These are phyloP conservation scores for Quercus agrifolia DNA, from an alignment of 306 rosid genomes.

Conservation along the genomic window DNA sequence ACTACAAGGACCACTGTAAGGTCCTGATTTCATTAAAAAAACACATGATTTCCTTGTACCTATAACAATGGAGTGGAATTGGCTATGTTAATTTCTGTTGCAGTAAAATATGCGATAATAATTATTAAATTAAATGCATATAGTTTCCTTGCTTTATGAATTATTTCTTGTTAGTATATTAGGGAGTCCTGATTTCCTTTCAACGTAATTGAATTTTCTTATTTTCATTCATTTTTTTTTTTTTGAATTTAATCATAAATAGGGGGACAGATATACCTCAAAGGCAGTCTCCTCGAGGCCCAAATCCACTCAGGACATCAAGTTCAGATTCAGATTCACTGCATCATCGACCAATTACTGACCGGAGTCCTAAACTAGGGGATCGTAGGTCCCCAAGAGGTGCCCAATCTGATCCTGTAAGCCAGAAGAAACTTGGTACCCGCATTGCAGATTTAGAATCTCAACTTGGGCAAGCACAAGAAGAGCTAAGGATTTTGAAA, in stretches of 20 bases:
- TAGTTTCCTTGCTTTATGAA: no score
- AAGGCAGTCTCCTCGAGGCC: constrained; percentile 73
- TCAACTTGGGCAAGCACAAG: constrained; percentile 85
- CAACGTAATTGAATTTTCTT: background rate
- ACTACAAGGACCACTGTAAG: background rate
- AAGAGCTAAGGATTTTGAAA: constrained; percentile 57
- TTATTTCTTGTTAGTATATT: background rate
- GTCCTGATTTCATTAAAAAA: background rate
- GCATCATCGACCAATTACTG: constrained; percentile 66
- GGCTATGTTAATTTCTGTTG: background rate
- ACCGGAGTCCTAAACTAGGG: constrained; percentile 72
- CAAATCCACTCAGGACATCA: constrained; percentile 61
- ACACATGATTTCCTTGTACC: background rate
- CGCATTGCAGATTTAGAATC: constrained; percentile 84
- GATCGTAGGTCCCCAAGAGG: constrained; percentile 80
- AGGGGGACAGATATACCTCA: constrained; percentile 83
- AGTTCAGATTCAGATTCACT: constrained; percentile 70
- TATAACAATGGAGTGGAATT: background rate
- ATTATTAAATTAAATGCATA: no score
- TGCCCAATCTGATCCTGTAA: constrained; percentile 52
- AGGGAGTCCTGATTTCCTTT: background rate
- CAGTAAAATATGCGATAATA: background rate
- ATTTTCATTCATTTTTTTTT: background rate
- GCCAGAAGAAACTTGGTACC: constrained; percentile 84
- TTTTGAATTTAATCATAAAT: background rate